Conservation (phyloP, 768 basidiomycete species). For the Suillus alpinus region DNA sequence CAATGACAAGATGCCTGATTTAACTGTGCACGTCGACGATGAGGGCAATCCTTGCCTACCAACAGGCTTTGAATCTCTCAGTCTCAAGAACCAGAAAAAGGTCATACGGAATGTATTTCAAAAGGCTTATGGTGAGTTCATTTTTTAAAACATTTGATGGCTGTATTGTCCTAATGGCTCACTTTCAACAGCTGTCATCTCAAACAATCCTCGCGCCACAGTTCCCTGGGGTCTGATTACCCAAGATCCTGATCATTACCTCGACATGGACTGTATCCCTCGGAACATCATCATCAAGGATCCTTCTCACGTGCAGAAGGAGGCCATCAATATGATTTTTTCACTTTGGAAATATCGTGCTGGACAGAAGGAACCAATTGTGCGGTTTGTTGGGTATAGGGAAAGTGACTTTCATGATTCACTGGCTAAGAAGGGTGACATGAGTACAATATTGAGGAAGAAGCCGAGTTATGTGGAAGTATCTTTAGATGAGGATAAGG, state of each 20-base stretch:
- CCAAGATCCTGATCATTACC: background rate
- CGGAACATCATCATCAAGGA: no score
- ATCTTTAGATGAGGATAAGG: no score
- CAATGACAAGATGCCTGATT: background rate
- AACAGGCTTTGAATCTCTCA: background rate
- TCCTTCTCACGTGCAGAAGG: no score
- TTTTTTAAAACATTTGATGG: no score
- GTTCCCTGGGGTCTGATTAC: background rate
- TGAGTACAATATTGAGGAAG: no score
- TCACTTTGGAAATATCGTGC: no score
- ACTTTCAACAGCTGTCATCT: background rate
- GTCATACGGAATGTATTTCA: background rate
- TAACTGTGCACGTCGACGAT: background rate
- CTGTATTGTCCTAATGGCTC: background rate
- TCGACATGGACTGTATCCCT: background rate
- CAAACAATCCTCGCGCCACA: background rate
- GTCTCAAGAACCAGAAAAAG: background rate
- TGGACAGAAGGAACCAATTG: no score
- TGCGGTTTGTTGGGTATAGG: no score
- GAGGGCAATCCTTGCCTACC: background rate
- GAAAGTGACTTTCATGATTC: no score
- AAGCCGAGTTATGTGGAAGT: no score
- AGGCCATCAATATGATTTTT: no score
- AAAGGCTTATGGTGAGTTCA: background rate
- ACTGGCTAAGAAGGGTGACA: no score